Percentiles rank a stretch among this genome's conserved stretches.
phyloP scores from a whole-genome alignment of 306 rosid species.

The Alnus glutinosa region DNA sequence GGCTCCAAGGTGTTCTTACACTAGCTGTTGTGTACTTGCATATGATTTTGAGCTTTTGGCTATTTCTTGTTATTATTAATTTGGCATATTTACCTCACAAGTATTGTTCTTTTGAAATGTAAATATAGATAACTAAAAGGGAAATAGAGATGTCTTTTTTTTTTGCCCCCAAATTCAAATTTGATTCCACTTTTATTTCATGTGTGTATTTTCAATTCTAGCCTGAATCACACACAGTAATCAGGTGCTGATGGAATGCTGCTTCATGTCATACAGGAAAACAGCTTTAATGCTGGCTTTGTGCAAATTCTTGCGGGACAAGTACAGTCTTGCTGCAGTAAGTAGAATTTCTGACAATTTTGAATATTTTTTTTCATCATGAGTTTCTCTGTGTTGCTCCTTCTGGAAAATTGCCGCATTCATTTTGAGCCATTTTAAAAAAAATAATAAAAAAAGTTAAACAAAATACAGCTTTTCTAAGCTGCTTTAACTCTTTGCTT shows the following conservation, averaged over 20 bases:
- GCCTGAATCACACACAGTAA: too few species aligned
- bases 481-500: not conserved
- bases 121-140: not conserved
- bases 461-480: not conserved
- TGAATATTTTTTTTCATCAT: not conserved
- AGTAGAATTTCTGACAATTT: slow-evolving; percentile 32
- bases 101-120: not conserved
- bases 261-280: slow-evolving; percentile 51
- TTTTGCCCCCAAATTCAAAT: not conserved
- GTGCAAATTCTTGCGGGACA: slow-evolving; percentile 69
- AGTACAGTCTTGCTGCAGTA: slow-evolving; percentile 94
- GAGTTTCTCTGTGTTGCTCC: not conserved
- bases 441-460: not conserved
- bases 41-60: too few species aligned
- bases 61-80: not conserved
- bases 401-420: not conserved
- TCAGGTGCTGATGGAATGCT: slow-evolving; percentile 19
- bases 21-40: not conserved
- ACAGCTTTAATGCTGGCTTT: slow-evolving; percentile 95
- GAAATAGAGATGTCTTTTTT: not conserved
- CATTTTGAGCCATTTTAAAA: not conserved
- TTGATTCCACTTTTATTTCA: not conserved
- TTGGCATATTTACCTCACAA: not conserved
- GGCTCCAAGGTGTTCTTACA: not conserved
- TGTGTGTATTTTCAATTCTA: too few species aligned